Base-by-base conservation (phyloP, 371 early-diverging fungal species). In the Mucor saturninus region DNA sequence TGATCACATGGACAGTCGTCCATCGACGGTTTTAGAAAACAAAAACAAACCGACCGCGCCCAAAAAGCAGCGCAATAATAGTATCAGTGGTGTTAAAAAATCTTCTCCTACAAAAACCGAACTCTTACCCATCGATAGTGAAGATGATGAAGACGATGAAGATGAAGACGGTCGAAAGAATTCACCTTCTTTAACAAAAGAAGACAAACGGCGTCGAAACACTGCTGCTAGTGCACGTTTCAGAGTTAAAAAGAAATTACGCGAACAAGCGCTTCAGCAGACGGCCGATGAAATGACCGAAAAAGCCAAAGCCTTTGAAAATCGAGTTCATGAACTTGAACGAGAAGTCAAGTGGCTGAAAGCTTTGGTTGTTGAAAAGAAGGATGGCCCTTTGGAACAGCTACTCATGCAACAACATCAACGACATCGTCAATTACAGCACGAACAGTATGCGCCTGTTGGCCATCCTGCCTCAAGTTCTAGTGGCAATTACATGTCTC, bases 151-250 rank as follows among this genome's bases (percentile, higher is more conserved):
- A 1, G 39, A 35, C 1, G 60, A 39, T 45, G 39, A 49, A 28
- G 50, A 29, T 38, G 21, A 50, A 30, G 14, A 40, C n/a, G 30
- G 28, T 7, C 50, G 9, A 10, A 46, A 40, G 32, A 40, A 56
- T 13, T 29, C 48, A 10, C 10, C 31, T 11, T 52, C 54, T 38
- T 31, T 74, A 13, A 62, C 88, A 43, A 87, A 88, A 52, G 91
- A 90, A 55, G 97, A 96, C 71, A 96, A 96, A 75, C 88, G 98
- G 21, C 81, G 89, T 21, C 84, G 97, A 10, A 98, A 98, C 83
- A 98, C 97, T 2, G 95, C 91, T 1, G 98, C 98, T 0, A 95
- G 95, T 8, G 97, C 97, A 4, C 83, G 98, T n/a, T 98, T 98
- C 85, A 87, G 98, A 0, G 84, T 94, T 43, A 95, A 95, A 86